A percentile compares a stretch with the other conserved stretches of the same genome.
Conservation (phyloP, 495 filamentous ascomycete species). For the Penicillium maclennaniae region DNA sequence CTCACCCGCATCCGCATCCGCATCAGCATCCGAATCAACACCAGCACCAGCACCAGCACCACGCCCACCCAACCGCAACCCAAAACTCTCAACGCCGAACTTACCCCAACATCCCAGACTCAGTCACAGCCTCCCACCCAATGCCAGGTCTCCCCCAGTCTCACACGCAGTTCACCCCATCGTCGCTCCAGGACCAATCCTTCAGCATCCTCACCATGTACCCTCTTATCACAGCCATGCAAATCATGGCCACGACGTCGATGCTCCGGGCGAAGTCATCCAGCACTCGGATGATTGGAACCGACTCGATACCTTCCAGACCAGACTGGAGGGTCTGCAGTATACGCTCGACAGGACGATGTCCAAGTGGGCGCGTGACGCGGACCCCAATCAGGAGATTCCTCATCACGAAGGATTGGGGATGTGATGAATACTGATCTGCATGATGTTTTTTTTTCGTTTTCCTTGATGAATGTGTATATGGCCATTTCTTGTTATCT, state of each 20-base stretch:
- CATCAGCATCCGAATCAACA: too few species aligned
- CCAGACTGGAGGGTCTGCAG: slow-evolving; percentile 13
- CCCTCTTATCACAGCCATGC: neutral
- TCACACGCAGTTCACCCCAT: neutral
- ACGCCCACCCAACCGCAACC: too few species aligned
- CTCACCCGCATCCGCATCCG: neutral
- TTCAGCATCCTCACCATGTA: neutral
- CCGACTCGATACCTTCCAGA: slow-evolving; percentile 24
- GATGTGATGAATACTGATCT: slow-evolving; percentile 10
- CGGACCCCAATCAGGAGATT: slow-evolving; percentile 23
- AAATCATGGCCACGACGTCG: slow-evolving; percentile 3
- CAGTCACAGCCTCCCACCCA: neutral
- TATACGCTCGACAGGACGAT: slow-evolving; percentile 19
- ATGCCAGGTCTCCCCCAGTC: neutral
- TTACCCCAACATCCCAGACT: slow-evolving; percentile 7
- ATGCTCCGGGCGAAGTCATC: slow-evolving; percentile 11
- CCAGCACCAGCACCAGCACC: neutral
- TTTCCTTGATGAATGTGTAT: slow-evolving; percentile 2
- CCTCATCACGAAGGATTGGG: slow-evolving; percentile 25
- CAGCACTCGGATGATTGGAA: slow-evolving; percentile 16
- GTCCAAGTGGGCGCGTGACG: slow-evolving; percentile 24
- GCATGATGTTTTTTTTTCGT: neutral
- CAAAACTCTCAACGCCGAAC: neutral
- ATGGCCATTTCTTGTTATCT: neutral
- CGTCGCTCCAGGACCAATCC: neutral